A percentile compares a stretch with the other conserved stretches of the same genome.
These are phyloP conservation scores for Pichia sp. DNA, from an alignment of 1,139 yeast genomes.

Conservation along the genomic window DNA sequence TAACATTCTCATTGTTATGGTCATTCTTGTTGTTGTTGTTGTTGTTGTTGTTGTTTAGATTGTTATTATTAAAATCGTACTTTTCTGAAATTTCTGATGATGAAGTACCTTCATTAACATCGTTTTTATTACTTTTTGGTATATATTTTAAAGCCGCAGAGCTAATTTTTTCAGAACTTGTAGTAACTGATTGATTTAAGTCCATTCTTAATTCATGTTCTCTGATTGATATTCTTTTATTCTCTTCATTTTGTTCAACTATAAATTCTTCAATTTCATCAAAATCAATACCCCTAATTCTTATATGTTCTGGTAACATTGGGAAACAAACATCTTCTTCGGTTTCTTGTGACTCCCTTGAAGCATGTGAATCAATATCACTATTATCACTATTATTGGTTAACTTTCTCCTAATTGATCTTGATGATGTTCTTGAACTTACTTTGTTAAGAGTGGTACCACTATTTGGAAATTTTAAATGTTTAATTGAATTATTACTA, in stretches of 20 bases:
- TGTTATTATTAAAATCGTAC: neutral
- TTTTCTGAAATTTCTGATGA: conserved; percentile 12
- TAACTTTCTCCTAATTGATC: conserved; percentile 21
- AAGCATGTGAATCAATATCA: conserved; percentile 65
- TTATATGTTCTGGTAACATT: conserved; percentile 65
- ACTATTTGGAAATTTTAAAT: neutral
- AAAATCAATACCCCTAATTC: conserved; percentile 70
- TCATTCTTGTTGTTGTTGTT: neutral
- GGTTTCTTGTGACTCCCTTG: conserved; percentile 73
- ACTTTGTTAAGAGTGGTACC: conserved; percentile 11
- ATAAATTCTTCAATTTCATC: conserved; percentile 74
- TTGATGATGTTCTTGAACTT: conserved; percentile 21
- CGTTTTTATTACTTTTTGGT: conserved; percentile 30
- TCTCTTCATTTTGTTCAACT: conserved; percentile 38
- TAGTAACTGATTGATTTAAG: conserved; percentile 17
- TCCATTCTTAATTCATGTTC: conserved; percentile 25
- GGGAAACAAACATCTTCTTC: conserved; percentile 99
- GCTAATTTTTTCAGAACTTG: conserved; percentile 26
- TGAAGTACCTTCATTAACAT: neutral
- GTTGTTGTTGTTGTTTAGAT: neutral
- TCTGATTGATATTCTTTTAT: conserved; percentile 24
- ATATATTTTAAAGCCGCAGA: conserved; percentile 61
- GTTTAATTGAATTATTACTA: neutral
- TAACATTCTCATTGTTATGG: conserved; percentile 4
- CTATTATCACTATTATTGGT: conserved; percentile 44